Conservation (phyloP, 1,139 yeast genomes). For the Magnusiomyces fungicola region DNA sequence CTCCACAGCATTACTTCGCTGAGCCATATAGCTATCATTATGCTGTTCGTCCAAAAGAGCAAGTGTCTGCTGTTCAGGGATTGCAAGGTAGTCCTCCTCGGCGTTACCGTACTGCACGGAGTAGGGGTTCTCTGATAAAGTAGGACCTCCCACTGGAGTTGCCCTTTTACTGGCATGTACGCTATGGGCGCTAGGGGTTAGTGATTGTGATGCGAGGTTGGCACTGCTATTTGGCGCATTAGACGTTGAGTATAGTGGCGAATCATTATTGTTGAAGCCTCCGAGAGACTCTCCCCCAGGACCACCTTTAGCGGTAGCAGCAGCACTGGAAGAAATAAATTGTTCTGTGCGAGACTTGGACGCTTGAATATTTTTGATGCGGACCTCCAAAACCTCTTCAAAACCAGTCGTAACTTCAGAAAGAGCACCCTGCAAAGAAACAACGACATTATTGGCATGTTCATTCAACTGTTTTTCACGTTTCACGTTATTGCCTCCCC, state of each 20-base stretch:
- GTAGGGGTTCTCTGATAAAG: conserved; percentile 32
- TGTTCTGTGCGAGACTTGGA: conserved; percentile 80
- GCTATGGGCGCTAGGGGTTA: conserved; percentile 2
- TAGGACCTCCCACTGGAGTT: conserved; percentile 6
- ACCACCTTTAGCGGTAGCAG: conserved; percentile 21
- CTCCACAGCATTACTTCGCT: conserved; percentile 85
- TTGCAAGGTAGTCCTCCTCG: conserved; percentile 35
- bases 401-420: conserved; percentile 90
- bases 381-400: conserved; percentile 74
- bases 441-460: conserved; percentile 82
- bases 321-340: conserved; percentile 51
- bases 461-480: conserved; percentile 54
- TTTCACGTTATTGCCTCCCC: conserved; percentile 35
- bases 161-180: conserved; percentile 5
- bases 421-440: conserved; percentile 77
- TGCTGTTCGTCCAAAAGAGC: conserved; percentile 52
- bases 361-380: conserved; percentile 78
- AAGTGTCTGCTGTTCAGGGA: conserved; percentile 72
- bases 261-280: conserved; percentile 8
- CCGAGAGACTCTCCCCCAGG: background rate
- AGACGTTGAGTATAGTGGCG: conserved; percentile 14
- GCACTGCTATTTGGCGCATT: background rate
- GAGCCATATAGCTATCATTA: conserved; percentile 64
- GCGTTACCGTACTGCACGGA: conserved; percentile 31
- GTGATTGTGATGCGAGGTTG: background rate